Evolutionary conservation across 2,329 filamentous ascomycete species (phyloP).

Genomic region (Hypoxylon sp.): DNA sequence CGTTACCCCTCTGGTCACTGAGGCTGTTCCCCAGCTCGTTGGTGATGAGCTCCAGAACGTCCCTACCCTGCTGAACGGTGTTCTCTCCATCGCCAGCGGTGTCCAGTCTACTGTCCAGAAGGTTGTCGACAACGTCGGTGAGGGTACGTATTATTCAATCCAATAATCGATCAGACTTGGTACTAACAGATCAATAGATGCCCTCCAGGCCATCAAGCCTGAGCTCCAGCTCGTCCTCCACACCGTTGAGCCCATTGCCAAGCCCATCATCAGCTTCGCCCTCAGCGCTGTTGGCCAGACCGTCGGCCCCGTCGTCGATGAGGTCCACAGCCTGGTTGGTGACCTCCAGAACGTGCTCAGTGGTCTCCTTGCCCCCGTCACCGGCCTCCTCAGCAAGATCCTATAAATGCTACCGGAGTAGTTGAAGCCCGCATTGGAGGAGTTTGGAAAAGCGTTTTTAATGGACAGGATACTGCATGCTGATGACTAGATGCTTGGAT

Average conservation of each 20-base stretch:
- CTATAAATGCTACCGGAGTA: constrained; percentile 31
- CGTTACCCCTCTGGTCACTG: constrained; percentile 39
- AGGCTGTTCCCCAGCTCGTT: constrained; percentile 40
- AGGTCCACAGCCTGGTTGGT: constrained; percentile 41
- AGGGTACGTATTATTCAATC: constrained; percentile 39
- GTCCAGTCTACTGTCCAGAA: constrained; percentile 40
- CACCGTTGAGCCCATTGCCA: constrained; percentile 43
- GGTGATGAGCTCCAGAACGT: constrained; percentile 44
- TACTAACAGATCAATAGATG: constrained; percentile 42
- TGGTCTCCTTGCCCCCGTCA: constrained; percentile 38
- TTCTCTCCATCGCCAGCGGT: constrained; percentile 43
- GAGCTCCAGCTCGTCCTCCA: constrained; percentile 48
- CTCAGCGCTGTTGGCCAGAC: constrained; percentile 37
- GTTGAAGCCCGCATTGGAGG: constrained; percentile 28
- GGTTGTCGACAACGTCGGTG: constrained; percentile 35
- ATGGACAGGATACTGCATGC: constrained; percentile 37
- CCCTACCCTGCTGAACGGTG: constrained; percentile 42
- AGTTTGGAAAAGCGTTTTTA: constrained; percentile 33
- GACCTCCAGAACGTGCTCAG: constrained; percentile 35
- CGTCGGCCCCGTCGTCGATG: constrained; percentile 35
- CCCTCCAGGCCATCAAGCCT: constrained; percentile 43
- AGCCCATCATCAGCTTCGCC: constrained; percentile 45
- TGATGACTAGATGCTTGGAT: constrained; percentile 46
- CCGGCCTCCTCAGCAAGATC: constrained; percentile 27
- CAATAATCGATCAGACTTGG: not conserved